Percentiles rank a stretch among this genome's conserved stretches.
These are phyloP conservation scores for Penicillium glabrum DNA, from an alignment of 2,329 filamentous ascomycete species.

Conservation along the genomic window DNA sequence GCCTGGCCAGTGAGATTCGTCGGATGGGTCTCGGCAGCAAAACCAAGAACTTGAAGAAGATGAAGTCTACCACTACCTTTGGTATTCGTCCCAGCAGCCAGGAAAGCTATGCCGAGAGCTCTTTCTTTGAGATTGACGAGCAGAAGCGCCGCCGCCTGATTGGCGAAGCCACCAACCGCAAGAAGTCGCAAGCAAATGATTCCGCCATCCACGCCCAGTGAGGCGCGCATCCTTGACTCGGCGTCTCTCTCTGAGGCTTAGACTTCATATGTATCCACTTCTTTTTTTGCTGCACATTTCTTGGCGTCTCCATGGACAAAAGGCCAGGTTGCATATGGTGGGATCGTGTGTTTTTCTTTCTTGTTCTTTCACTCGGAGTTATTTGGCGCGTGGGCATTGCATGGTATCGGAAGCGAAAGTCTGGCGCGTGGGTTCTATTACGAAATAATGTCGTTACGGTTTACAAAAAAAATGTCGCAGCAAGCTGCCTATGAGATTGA, in stretches of 20 bases:
- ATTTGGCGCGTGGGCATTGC: constrained; percentile 1
- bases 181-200: constrained; percentile 28
- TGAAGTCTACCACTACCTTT: constrained; percentile 57
- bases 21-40: constrained; percentile 38
- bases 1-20: constrained; percentile 59
- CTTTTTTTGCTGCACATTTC: not conserved
- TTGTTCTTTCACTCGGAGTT: constrained; percentile 11
- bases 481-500: not conserved
- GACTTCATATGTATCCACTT: constrained; percentile 4
- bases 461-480: not conserved
- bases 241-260: constrained; percentile 1
- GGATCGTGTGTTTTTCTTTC: not conserved
- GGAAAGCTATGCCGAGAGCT: constrained; percentile 32
- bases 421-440: constrained; percentile 11
- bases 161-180: constrained; percentile 47
- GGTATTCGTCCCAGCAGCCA: constrained; percentile 41
- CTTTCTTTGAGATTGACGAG: constrained; percentile 51
- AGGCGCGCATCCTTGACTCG: not conserved
- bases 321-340: constrained; percentile 13
- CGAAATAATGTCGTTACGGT: constrained; percentile 16
- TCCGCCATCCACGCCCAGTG: constrained; percentile 9
- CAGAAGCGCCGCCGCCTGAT: constrained; percentile 49
- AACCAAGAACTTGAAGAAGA: constrained; percentile 33
- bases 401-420: constrained; percentile 9
- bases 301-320: constrained; percentile 10